Conservation (phyloP, 164 flowering plant species). For the Umbilicus rupestris region DNA sequence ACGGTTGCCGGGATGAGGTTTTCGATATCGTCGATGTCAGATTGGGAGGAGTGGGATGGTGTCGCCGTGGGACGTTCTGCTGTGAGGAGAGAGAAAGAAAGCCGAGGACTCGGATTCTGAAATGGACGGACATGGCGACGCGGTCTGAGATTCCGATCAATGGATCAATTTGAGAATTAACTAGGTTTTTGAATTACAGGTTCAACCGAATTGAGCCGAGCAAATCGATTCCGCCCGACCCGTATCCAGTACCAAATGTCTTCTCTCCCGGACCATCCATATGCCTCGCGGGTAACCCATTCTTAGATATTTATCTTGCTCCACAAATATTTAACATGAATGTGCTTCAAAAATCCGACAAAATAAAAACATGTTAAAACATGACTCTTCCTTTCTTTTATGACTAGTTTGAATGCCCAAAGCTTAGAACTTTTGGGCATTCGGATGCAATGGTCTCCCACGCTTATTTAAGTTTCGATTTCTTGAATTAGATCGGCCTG, state of each 20-base stretch:
- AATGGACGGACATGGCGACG: neutral
- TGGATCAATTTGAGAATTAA: constrained; percentile 3
- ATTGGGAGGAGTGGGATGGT: too few species aligned
- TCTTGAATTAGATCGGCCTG: too few species aligned
- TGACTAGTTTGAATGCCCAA: too few species aligned
- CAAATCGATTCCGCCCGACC: neutral
- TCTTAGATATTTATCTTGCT: neutral
- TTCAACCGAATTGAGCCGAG: neutral
- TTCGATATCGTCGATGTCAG: too few species aligned
- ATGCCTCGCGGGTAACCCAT: neutral
- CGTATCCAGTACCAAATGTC: too few species aligned
- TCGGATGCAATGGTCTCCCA: too few species aligned
- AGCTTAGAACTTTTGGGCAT: too few species aligned
- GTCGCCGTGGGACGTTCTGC: too few species aligned
- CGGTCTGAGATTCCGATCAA: constrained; percentile 3
- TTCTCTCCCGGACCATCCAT: neutral
- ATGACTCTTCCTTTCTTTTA: too few species aligned
- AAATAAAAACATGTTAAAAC: neutral
- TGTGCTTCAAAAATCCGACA: neutral
- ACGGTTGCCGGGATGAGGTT: too few species aligned
- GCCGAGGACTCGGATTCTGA: neutral
- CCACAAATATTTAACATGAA: neutral
- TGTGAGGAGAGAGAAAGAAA: too few species aligned
- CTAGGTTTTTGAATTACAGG: neutral
- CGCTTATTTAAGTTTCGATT: too few species aligned